Conservation (phyloP, 2,329 filamentous ascomycete species). For the Septoria linicola region DNA sequence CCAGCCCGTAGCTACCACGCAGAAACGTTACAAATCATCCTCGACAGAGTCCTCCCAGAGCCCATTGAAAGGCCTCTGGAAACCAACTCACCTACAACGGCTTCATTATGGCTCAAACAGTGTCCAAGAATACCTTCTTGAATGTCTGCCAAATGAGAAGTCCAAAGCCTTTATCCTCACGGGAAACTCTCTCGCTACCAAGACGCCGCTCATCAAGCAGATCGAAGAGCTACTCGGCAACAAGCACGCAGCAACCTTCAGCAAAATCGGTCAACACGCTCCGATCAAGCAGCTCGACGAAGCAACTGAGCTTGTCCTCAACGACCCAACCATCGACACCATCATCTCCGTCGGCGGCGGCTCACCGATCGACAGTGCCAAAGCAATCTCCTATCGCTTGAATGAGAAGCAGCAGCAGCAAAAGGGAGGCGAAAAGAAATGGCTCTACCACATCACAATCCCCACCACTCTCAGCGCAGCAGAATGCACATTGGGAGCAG, state of each 20-base stretch:
- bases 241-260: conserved; percentile 57
- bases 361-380: conserved; percentile 54
- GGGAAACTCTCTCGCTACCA: conserved; percentile 53
- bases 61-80: conserved; percentile 52
- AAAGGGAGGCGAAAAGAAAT: conserved; percentile 34
- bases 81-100: conserved; percentile 50
- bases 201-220: conserved; percentile 53
- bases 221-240: conserved; percentile 51
- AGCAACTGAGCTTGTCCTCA: conserved; percentile 49
- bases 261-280: conserved; percentile 56
- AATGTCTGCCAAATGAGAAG: conserved; percentile 43
- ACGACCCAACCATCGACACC: conserved; percentile 52
- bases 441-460: conserved; percentile 49
- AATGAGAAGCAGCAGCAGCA: conserved; percentile 40
- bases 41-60: conserved; percentile 44
- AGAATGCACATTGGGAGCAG: conserved; percentile 55
- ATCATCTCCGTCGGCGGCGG: conserved; percentile 58
- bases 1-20: conserved; percentile 4
- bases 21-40: conserved; percentile 39
- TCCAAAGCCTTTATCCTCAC: conserved; percentile 61
- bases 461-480: conserved; percentile 53
- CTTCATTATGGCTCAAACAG: conserved; percentile 52
- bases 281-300: conserved; percentile 56
- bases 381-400: conserved; percentile 48
- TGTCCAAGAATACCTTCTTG: conserved; percentile 49